A percentile compares a stretch with the other conserved stretches of the same genome.
phyloP scores from a whole-genome alignment of 768 basidiomycete genomes.

The Suillus plorans region DNA sequence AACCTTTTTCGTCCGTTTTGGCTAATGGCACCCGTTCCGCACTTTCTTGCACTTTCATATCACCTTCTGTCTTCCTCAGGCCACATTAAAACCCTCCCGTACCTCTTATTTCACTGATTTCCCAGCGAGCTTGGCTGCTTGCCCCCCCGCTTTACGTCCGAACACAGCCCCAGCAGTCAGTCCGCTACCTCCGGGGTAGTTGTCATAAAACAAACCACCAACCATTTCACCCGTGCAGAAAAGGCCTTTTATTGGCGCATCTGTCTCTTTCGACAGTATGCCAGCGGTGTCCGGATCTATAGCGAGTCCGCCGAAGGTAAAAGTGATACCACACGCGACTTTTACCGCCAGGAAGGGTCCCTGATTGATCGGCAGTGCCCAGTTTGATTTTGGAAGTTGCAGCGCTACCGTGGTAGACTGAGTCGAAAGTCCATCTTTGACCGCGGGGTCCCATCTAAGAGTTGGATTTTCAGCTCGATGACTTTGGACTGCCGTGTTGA shows the following conservation, averaged over 20 bases:
- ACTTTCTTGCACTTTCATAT: no score
- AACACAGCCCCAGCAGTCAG: conserved; percentile 66
- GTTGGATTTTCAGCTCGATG: conserved; percentile 36
- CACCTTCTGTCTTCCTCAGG: background rate
- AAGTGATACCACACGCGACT: conserved; percentile 69
- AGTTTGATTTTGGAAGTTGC: conserved; percentile 59
- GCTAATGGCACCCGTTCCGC: no score
- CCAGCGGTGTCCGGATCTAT: conserved; percentile 55
- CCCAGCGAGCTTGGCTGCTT: conserved; percentile 36
- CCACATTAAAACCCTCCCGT: background rate
- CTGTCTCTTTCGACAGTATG: conserved; percentile 45
- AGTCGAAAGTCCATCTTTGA: conserved; percentile 63
- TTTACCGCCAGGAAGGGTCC: conserved; percentile 64
- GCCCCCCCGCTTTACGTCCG: conserved; percentile 53
- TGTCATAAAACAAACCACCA: conserved; percentile 59
- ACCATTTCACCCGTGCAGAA: conserved; percentile 73
- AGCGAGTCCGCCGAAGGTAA: conserved; percentile 69
- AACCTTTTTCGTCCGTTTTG: no score
- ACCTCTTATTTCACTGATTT: background rate
- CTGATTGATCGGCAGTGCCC: conserved; percentile 57
- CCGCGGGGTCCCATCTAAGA: conserved; percentile 56
- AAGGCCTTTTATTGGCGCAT: conserved; percentile 48
- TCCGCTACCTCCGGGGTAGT: conserved; percentile 73
- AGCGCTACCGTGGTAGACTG: conserved; percentile 38
- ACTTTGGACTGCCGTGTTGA: conserved; percentile 48